Evolutionary conservation across 225 moss, liverwort and hornwort genomes (phyloP), one percentile per base, ranked within the genome.

Genomic region (Pseudoscleropodium purum): DNA sequence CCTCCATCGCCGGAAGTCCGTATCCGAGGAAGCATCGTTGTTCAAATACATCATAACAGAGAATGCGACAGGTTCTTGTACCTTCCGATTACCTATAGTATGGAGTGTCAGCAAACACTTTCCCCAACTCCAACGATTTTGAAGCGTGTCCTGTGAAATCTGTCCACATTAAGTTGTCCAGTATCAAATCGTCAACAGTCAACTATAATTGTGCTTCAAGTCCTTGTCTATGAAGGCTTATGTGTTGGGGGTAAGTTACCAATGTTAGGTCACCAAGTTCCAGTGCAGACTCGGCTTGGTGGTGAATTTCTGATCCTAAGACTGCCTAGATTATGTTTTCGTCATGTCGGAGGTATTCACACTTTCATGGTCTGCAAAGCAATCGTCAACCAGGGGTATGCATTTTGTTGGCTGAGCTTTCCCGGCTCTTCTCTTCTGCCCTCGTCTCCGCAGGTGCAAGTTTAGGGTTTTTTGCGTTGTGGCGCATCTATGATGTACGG

Each of bases 71-170:
- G 89, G 90, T 86, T 94, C 91, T 91, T 93, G 91, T 95, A 92
- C 93, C 92, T 92, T 93, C 95, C 94, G 94, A 93, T 86, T 88
- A 93, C 92, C 92, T 93, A 75, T 90, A 89, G 92, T 94, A 91
- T 92, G 94, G 94, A 96, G 93, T 93, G 94, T 91, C 92, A 92
- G 93, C 95, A 90, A 88, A 95, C 61, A 70, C 80, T 89, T 89
- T 86, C 90, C 91, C 94, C 93, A 90, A 90, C 91, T 95, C 88
- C 92, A 94, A 91, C 94, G 93, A 92, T 92, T 95, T 97, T 92
- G 97, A 98, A 96, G 94, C 92, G 91, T 94, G 92, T 91, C 93
- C 91, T 75, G 82, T 87, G 59, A 78, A 86, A 84, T 91, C 79
- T 88, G 73, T 87, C 60, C 89, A 80, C 84, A 66, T 87, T 76